Evolutionary conservation across 2,329 filamentous ascomycete species (phyloP).

Genomic region (Pseudogymnoascus verrucosus): DNA sequence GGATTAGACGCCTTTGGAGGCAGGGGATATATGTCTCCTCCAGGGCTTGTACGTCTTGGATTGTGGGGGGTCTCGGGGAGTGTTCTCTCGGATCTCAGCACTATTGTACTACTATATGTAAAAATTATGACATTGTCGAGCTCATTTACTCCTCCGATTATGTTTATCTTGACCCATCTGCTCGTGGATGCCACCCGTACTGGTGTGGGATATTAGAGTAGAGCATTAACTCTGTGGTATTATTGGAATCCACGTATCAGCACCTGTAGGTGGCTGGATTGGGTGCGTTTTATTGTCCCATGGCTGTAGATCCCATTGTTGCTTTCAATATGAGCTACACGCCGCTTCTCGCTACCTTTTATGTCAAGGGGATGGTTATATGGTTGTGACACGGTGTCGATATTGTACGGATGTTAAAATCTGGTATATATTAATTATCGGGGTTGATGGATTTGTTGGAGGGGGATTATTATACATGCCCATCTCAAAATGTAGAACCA

Average conservation of each 20-base stretch:
- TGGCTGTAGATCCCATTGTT: neutral
- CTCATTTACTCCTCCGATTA: neutral
- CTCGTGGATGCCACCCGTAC: neutral
- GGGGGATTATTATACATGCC: no score
- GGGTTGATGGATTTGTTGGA: no score
- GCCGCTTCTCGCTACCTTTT: neutral
- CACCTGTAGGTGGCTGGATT: neutral
- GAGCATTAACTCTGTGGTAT: no score
- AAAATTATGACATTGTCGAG: neutral
- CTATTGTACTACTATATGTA: constrained; percentile 1
- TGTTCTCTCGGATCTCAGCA: neutral
- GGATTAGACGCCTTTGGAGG: neutral
- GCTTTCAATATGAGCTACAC: neutral
- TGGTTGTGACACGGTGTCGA: neutral
- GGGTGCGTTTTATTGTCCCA: neutral
- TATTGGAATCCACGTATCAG: neutral
- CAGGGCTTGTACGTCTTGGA: neutral
- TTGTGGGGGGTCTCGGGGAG: neutral
- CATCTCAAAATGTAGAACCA: no score
- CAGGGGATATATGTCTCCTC: neutral
- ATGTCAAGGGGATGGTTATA: neutral
- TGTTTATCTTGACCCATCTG: neutral
- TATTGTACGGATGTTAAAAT: neutral
- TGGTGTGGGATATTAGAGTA: neutral
- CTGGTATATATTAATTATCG: neutral